Conservation (phyloP, 495 filamentous ascomycete species). For the Hypomontagnella submonticulosa region DNA sequence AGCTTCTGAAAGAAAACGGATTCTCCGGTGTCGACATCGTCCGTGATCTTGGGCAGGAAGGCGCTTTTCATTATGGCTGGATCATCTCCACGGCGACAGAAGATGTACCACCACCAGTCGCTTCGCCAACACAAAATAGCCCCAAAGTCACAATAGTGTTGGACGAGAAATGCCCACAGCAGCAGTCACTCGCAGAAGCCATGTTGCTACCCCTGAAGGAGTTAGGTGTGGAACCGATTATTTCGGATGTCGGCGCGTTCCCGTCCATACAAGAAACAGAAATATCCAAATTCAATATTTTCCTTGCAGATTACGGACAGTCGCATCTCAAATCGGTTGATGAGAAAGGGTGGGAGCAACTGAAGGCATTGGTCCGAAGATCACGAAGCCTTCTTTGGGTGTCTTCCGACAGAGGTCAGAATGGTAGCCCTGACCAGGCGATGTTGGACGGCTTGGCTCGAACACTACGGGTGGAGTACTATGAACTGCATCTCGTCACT, state of each 20-base stretch:
- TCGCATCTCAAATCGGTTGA: slow-evolving; percentile 51
- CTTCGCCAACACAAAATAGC: background rate
- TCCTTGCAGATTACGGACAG: slow-evolving; percentile 56
- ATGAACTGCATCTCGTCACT: too few species aligned
- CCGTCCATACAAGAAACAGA: background rate
- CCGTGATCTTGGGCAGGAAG: slow-evolving; percentile 14
- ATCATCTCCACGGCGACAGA: slow-evolving; percentile 49
- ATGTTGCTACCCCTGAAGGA: background rate
- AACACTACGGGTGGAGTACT: too few species aligned
- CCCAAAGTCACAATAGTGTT: background rate
- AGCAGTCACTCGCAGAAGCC: background rate
- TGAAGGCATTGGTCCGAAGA: slow-evolving; percentile 48
- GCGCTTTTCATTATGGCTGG: slow-evolving; percentile 50
- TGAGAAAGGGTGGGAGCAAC: slow-evolving; percentile 25
- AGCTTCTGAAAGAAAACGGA: slow-evolving; percentile 47
- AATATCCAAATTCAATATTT: slow-evolving; percentile 46
- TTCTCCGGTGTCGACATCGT: slow-evolving; percentile 57
- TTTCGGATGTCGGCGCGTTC: background rate
- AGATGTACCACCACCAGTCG: background rate
- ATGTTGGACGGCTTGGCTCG: too few species aligned
- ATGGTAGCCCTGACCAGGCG: too few species aligned
- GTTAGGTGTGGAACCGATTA: background rate
- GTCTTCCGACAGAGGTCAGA: too few species aligned
- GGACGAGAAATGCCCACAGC: slow-evolving; percentile 1
- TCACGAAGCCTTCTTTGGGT: slow-evolving; percentile 38